These are phyloP conservation scores for Termitomyces sp. DNA, from an alignment of 768 basidiomycete genomes.

Conservation along the genomic window DNA sequence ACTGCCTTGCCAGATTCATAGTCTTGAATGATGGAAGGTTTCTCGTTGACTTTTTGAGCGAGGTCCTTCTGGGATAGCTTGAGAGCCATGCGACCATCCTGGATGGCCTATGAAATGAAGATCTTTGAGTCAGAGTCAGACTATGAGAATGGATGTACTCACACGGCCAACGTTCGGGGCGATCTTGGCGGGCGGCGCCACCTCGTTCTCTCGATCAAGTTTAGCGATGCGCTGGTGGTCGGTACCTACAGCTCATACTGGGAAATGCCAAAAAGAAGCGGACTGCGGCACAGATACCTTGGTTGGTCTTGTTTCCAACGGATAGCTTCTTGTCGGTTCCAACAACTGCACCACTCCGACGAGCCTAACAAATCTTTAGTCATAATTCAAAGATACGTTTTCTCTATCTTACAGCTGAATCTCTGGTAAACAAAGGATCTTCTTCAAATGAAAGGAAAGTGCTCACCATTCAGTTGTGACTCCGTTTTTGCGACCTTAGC, in stretches of 20 bases:
- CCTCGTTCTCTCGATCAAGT: constrained; percentile 93
- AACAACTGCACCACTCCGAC: constrained; percentile 73
- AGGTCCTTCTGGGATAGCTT: constrained; percentile 89
- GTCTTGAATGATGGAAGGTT: constrained; percentile 83
- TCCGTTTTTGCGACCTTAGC: constrained; percentile 64
- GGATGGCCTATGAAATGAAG: constrained; percentile 60
- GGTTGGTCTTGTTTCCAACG: constrained; percentile 74
- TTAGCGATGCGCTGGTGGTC: constrained; percentile 94
- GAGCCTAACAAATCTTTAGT: constrained; percentile 49
- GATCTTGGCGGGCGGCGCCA: constrained; percentile 87
- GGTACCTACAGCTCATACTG: constrained; percentile 52
- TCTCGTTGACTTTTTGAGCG: constrained; percentile 92
- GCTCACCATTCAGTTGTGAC: constrained; percentile 54
- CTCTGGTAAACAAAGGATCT: constrained; percentile 1
- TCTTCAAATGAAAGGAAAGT: not conserved
- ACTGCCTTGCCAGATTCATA: constrained; percentile 88
- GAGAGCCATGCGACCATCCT: constrained; percentile 73
- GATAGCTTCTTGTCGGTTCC: constrained; percentile 80
- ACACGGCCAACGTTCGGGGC: constrained; percentile 71
- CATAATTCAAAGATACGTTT: not conserved
- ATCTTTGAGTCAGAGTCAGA: constrained; percentile 13
- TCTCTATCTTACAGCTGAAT: constrained; percentile 50
- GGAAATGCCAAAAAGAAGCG: not conserved
- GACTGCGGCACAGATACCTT: constrained; percentile 40
- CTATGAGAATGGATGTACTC: constrained; percentile 20